Evolutionary conservation across 2,329 filamentous ascomycete species (phyloP), one percentile per base, ranked within the genome.

Genomic region (Penicillium sp.): DNA sequence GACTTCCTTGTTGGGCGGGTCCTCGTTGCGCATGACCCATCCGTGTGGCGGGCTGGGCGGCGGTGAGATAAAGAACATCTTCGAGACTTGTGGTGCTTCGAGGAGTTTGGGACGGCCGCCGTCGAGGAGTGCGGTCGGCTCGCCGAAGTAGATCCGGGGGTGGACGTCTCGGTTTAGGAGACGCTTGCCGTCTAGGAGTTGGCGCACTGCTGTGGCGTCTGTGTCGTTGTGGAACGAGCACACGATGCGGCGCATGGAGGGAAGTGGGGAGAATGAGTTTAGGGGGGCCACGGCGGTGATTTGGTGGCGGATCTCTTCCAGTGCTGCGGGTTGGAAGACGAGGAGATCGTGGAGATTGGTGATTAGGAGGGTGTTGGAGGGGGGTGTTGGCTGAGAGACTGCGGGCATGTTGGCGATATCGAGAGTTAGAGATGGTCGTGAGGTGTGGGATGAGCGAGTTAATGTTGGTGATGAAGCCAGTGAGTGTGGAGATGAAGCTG

Each of bases 41-140:
- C 81, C 81, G 63, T 81, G 77, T 2, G 81, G 81, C 40, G 81
- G 81, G 52, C 72, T 77, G 0, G 81, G 81, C 12, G 81, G 81
- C 45, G 81, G 81, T 39, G 73, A 77, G 66, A 84, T 84, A 67
- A 84, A 84, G 73, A 84, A 83, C 39, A 83, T 69, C 61, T 82
- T 82, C 51, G 80, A 75, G 44, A 73, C 70, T 49, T 82, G 76
- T 2, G 81, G 81, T 5, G 75, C 73, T 50, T 77, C 69, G 9
- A 81, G 71, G 49, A 79, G 74, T 19, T 75, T 72, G 40, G 63
- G 67, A 28, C 66, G 66, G 21, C 57, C 59, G 12, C 59, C 65
- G 52, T 59, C 58, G 7, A 67, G 54, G 51, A 78, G 67, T 9
- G 77, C 73, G 28, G 78, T 78, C 9, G 67, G 67, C 52, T 72